Conservation (phyloP, 108 stramenopile genomes). For the Seminavis robusta region DNA sequence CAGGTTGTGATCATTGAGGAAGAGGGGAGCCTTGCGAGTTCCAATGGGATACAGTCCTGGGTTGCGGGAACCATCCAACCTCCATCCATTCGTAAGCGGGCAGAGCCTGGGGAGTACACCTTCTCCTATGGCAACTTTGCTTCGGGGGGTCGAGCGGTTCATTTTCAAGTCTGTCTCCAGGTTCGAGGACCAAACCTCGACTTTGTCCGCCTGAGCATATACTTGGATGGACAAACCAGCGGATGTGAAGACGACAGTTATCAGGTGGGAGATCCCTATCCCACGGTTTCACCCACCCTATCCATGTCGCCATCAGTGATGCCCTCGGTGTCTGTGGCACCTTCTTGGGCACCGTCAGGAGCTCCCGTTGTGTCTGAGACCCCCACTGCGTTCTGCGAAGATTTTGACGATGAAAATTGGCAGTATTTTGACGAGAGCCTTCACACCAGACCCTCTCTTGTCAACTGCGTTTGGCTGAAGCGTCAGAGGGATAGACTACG, state of each 20-base stretch:
- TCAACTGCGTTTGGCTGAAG: no score
- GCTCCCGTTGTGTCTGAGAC: no score
- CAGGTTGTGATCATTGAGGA: constrained; percentile 4
- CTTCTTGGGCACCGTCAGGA: no score
- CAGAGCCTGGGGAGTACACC: not conserved
- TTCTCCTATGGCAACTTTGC: not conserved
- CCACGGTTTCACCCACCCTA: no score
- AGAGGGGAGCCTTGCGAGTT: not conserved
- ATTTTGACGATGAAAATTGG: no score
- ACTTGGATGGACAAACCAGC: not conserved
- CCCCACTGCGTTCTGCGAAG: no score
- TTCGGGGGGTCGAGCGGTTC: not conserved
- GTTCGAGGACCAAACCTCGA: not conserved
- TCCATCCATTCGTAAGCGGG: no score
- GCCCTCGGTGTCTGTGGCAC: no score
- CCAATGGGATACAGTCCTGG: not conserved
- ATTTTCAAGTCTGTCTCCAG: not conserved
- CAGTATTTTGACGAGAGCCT: no score
- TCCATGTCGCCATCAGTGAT: no score
- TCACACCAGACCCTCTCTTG: not conserved
- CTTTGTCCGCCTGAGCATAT: not conserved
- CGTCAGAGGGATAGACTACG: no score
- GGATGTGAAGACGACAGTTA: not conserved
- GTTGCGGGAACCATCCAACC: constrained; percentile 1
- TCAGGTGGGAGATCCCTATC: no score